phyloP scores from a whole-genome alignment of 495 filamentous ascomycete genomes.

The Copromyces sp. region DNA sequence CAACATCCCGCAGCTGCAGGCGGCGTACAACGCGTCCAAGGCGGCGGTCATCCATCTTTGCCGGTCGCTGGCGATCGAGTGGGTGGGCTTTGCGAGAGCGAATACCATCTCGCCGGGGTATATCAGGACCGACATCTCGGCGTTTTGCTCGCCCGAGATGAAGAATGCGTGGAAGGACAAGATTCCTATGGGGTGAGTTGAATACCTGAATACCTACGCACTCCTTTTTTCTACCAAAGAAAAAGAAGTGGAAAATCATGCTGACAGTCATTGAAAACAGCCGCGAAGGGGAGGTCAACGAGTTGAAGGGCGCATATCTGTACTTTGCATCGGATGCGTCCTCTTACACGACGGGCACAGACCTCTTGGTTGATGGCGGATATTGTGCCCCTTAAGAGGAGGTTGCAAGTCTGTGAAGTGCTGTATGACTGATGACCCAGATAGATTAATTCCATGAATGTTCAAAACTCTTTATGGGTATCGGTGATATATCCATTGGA shows the following conservation, averaged over 20 bases:
- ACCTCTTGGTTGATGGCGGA: constrained; percentile 67
- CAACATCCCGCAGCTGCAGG: constrained; percentile 80
- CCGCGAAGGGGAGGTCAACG: constrained; percentile 60
- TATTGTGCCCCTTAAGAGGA: constrained; percentile 33
- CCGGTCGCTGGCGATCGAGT: constrained; percentile 76
- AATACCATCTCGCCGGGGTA: constrained; percentile 84
- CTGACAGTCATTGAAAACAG: constrained; percentile 16
- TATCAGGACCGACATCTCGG: constrained; percentile 73
- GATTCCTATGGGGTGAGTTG: constrained; percentile 67
- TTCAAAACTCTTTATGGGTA: too few relatives aligned
- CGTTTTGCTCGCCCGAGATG: constrained; percentile 57
- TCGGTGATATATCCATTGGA: background rate
- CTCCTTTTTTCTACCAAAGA: too few relatives aligned
- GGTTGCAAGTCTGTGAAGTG: background rate
- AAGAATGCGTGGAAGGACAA: constrained; percentile 70
- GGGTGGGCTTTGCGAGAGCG: constrained; percentile 72
- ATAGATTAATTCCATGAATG: background rate
- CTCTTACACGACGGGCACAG: constrained; percentile 73
- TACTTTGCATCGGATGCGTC: constrained; percentile 78
- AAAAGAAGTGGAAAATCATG: background rate
- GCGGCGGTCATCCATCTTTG: constrained; percentile 78
- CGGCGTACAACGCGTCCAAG: constrained; percentile 83
- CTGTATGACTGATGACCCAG: background rate
- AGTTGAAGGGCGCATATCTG: constrained; percentile 84
- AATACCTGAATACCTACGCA: too few relatives aligned